These are phyloP conservation scores for Tylopilus subfusipes DNA, from an alignment of 768 basidiomycete species.

Conservation along the genomic window DNA sequence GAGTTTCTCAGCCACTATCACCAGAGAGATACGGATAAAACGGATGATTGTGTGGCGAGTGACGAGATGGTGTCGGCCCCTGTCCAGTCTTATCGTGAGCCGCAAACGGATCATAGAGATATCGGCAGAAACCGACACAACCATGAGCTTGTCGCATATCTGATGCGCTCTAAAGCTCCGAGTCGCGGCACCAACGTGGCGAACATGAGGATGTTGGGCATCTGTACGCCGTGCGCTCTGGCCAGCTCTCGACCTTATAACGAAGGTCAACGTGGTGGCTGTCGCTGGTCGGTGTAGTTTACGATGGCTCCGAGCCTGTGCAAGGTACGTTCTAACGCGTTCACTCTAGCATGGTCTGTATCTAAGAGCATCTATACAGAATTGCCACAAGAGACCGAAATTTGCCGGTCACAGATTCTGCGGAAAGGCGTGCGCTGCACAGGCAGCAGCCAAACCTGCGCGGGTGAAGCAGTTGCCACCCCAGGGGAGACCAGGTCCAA, in stretches of 20 bases:
- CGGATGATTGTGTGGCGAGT: constrained; percentile 9
- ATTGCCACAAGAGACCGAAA: constrained; percentile 55
- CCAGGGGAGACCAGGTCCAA: constrained; percentile 11
- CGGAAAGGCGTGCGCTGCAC: constrained; percentile 51
- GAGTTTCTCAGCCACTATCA: constrained; percentile 23
- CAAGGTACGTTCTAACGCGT: constrained; percentile 23
- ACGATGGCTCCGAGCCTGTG: constrained; percentile 29
- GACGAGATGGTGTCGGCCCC: neutral
- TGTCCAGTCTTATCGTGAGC: constrained; percentile 19
- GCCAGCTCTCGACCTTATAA: constrained; percentile 11
- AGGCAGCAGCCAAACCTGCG: constrained; percentile 30
- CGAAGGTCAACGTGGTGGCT: constrained; percentile 6
- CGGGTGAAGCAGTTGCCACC: constrained; percentile 12
- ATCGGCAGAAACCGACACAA: constrained; percentile 1
- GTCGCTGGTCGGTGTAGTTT: constrained; percentile 10
- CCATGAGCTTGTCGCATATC: constrained; percentile 5
- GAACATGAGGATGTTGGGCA: constrained; percentile 22
- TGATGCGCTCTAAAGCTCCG: constrained; percentile 2
- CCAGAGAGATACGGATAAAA: constrained; percentile 12
- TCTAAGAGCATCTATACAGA: constrained; percentile 31
- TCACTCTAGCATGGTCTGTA: constrained; percentile 1
- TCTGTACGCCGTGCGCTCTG: constrained; percentile 5
- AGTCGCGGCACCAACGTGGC: constrained; percentile 20
- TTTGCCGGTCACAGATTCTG: constrained; percentile 53
- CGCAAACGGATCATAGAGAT: constrained; percentile 8